Evolutionary conservation across 2,329 filamentous ascomycete species (phyloP), one percentile per base, ranked within the genome.

Genomic region (Exophiala mesophila): DNA sequence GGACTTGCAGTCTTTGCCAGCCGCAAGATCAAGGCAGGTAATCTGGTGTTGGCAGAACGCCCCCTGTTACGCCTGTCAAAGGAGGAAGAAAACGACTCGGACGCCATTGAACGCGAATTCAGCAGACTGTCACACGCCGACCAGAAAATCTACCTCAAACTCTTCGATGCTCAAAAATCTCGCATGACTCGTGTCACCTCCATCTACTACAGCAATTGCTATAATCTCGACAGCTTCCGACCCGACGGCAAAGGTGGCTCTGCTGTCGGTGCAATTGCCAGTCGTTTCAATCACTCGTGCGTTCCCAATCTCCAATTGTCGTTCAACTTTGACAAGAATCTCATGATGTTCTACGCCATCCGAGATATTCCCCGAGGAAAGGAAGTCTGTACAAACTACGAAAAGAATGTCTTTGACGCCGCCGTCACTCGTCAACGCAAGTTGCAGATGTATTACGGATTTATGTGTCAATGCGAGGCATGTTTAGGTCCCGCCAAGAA

Each of bases 131-230:
- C 39, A 2, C 31, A 37, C 4, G 1, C 45, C 1, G 32, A 44
- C 2, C 50, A 53, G 16, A 49, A 47, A 32, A 4, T 15, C 2
- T 54, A 44, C 32, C 39, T 47, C 10, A 36, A 41, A 9, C 41
- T 56, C n/a, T 52, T 49, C 28, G 46, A 56, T 18, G 41, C 49
- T 3, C 36, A 52, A 30, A 53, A 53, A 35, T 48, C 47, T 10
- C 42, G 40, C 41, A 51, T 51, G 42, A 39, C 44, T 17, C 36
- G 32, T 20, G 36, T 48, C 19, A 45, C 36, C 20, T 50, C 47
- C 9, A 54, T 54, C 16, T 56, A 54, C 35, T 54, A 51, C 36
- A 49, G 44, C 29, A 56, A 56, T 26, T 54, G 52, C 39, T 54
- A 56, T 30, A 50, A 53, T 17, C 45, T 47, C 28, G 44, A 47